Percentiles rank a stretch among this genome's conserved stretches.
These are phyloP conservation scores for Tephrocybe sp. DNA, from an alignment of 768 basidiomycete genomes.

Conservation along the genomic window DNA sequence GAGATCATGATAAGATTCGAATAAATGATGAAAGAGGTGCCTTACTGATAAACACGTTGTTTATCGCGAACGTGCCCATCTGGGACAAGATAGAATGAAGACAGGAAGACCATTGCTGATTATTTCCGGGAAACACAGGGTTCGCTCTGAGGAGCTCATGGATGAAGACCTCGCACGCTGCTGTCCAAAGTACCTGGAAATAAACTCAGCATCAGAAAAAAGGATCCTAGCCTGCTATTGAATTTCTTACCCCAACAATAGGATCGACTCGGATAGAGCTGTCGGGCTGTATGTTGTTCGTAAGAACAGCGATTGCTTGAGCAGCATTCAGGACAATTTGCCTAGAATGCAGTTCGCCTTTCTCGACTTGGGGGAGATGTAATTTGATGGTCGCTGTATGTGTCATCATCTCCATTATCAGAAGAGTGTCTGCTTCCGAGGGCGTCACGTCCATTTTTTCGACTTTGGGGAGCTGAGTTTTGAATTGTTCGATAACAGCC, in stretches of 20 bases:
- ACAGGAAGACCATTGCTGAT: slow-evolving; percentile 9
- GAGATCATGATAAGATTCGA: neutral
- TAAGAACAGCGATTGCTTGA: slow-evolving; percentile 16
- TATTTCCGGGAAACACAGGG: slow-evolving; percentile 5
- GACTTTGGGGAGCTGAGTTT: slow-evolving; percentile 18
- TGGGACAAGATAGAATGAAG: slow-evolving; percentile 15
- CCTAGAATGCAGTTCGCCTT: slow-evolving; percentile 14
- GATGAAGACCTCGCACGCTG: slow-evolving; percentile 18
- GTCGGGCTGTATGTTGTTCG: slow-evolving; percentile 8
- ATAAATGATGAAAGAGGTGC: neutral
- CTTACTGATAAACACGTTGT: slow-evolving; percentile 18
- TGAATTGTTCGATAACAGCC: slow-evolving; percentile 20
- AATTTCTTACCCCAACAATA: slow-evolving; percentile 13
- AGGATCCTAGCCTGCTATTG: neutral
- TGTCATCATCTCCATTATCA: slow-evolving; percentile 30
- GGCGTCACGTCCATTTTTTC: slow-evolving; percentile 17
- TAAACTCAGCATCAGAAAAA: neutral
- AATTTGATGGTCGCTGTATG: slow-evolving; percentile 31
- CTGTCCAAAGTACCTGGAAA: slow-evolving; percentile 17
- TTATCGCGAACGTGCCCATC: slow-evolving; percentile 16
- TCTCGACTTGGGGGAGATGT: slow-evolving; percentile 8
- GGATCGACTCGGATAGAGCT: slow-evolving; percentile 14
- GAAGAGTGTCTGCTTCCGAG: slow-evolving; percentile 19
- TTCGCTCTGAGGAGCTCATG: slow-evolving; percentile 10
- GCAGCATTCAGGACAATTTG: slow-evolving; percentile 16